Evolutionary conservation across 495 filamentous ascomycete species (phyloP), one percentile per base, ranked within the genome.

Genomic region (Paragyromitra xinjiangensis): DNA sequence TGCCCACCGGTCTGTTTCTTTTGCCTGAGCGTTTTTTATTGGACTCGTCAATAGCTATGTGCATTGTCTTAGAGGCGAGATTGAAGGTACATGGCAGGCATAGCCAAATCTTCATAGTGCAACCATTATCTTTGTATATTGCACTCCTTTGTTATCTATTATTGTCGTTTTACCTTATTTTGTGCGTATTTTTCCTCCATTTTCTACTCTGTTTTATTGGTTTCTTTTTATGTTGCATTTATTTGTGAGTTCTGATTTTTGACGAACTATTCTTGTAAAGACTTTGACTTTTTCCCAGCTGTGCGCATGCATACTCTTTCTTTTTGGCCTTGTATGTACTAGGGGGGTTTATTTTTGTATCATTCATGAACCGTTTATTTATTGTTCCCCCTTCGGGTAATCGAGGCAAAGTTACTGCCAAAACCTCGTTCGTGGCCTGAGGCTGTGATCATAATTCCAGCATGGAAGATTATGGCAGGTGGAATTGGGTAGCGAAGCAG

Each of bases 261-360:
- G 51, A 71, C 61, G 61, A 79, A 37, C 53, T 40, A 66, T 79
- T 79, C 77, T 73, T 79, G 77, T 79, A 78, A 73, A 78, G 56
- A 71, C 55, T 59, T 67, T 55, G 53, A 12, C 26, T 40, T 50
- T 71, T 45, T 62, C 62, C 69, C 55, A 42, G 37, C 6, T 6
- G 29, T 68, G 24, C 51, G 53, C 19, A 71, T 62, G 37, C 58
- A 37, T 70, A 68, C 12, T 37, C 58, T 39, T 73, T 53, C 75
- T 26, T 48, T 19, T 34, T 34, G 29, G 29, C 29, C 29, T 42
- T 37, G 14, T 16, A 34, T 77, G 68, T 72, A 50, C 48, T 55
- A 39, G 68, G 61, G 62, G 66, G 48, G 39, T 24, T 77, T 45
- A 48, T 56, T 76, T 73, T 73, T 77, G 74, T 77, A 77, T 73